Base-by-base conservation (phyloP, 2,329 filamentous ascomycete species). In the Madurella mycetomatis region DNA sequence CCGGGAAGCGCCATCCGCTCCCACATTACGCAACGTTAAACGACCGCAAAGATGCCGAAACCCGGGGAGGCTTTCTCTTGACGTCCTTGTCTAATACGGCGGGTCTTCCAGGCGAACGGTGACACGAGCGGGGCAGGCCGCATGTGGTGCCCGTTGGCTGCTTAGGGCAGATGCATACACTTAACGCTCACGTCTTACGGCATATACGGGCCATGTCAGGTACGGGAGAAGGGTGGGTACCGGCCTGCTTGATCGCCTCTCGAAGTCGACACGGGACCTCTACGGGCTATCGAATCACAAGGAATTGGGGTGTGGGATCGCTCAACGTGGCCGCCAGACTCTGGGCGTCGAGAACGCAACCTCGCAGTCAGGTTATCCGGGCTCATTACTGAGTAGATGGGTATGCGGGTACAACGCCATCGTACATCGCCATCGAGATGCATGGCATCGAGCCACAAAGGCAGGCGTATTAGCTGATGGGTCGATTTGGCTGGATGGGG, bases 191-290 rank as follows among this genome's bases (percentile, higher is more conserved):
- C 17, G 53, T 56, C 25, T 39, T 48, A 60, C 58, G 52, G 53
- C 58, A 60, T 54, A 58, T 53, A 54, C 53, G 53, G 53, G 41
- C 53, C 53, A 57, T 60, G 55, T 46, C 55, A 60, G 58, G 58
- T 47, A 54, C 55, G 45, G 45, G 37, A 5, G 39, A 51, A 39
- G 31, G 43, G 16, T 41, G 34, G 25, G 16, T 32, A 19, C 44
- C 34, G 44, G 16, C 50, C 16, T 37, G 34, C 9, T 37, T 37
- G 34, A 4, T 37, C 34, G 25, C 30, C 16, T 31, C 42, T 19
- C 43, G 43, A 52, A 12, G n/a, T n/a, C 12, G 31, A 34, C 7
- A 12, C 31, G 12, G 31, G 31, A 34, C 34, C 34, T 7, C 25
- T 25, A 25, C 25, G 44, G 52, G 43, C 53, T 52, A 47, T 18